phyloP scores from a whole-genome alignment of 306 rosid genomes.

The Fragaria vesca region DNA sequence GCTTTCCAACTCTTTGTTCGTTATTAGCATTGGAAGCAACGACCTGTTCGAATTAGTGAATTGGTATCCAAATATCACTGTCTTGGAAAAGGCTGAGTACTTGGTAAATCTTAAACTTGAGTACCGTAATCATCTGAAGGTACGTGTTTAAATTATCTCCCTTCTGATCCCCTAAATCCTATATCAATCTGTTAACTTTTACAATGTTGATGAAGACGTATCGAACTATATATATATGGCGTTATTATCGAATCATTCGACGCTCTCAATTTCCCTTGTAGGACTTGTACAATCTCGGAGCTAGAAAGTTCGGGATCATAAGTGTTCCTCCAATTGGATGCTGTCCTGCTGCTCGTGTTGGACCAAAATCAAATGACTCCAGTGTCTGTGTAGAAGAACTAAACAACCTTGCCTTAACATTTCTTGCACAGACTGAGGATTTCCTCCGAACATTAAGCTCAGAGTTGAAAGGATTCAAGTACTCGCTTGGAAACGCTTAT shows the following conservation, averaged over 20 bases:
- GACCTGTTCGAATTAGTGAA: conserved; percentile 33
- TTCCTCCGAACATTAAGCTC: neutral
- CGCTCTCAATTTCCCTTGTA: conserved; percentile 12
- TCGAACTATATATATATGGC: too few relatives aligned
- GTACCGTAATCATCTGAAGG: conserved; percentile 32
- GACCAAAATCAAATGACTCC: conserved; percentile 10
- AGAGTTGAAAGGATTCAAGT: conserved; percentile 9
- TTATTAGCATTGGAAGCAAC: conserved; percentile 48
- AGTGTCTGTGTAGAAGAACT: conserved; percentile 18
- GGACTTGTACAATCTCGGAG: conserved; percentile 45
- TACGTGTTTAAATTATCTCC: neutral
- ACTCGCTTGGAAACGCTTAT: conserved; percentile 19
- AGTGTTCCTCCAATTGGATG: conserved; percentile 48
- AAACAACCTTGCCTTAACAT: conserved; percentile 31
- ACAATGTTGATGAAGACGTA: neutral
- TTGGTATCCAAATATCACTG: neutral
- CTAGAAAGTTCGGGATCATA: conserved; percentile 49
- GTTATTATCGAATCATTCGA: too few relatives aligned
- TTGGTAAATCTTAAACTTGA: conserved; percentile 7
- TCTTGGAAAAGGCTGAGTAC: neutral
- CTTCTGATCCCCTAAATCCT: neutral
- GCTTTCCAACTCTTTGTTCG: conserved; percentile 40
- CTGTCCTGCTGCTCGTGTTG: conserved; percentile 31
- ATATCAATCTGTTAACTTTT: neutral
- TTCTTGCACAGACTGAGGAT: neutral